These are phyloP conservation scores for Rhynchosporium secalis DNA, from an alignment of 2,329 filamentous ascomycete species.

Conservation along the genomic window DNA sequence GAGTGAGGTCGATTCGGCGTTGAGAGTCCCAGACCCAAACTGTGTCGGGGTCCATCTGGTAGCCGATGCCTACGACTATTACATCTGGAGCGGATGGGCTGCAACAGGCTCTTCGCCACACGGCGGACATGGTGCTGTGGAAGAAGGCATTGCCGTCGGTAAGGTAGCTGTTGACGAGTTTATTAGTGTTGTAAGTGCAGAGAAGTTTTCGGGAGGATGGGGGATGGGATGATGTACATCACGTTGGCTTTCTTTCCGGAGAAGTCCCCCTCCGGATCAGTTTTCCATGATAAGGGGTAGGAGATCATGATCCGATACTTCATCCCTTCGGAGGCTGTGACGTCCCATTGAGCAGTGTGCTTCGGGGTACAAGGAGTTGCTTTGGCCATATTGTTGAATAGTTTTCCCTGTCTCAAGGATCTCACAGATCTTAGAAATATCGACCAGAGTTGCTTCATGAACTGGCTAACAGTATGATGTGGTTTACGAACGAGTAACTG, in stretches of 20 bases:
- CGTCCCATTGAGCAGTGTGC: conserved; percentile 6
- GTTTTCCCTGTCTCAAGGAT: not conserved
- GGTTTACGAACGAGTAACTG: not conserved
- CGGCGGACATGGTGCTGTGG: conserved; percentile 5
- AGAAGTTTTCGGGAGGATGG: not conserved
- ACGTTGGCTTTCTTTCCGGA: conserved; percentile 5
- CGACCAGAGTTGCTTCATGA: not conserved
- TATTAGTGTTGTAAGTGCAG: not conserved
- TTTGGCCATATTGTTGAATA: not conserved
- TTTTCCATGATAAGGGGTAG: conserved; percentile 3
- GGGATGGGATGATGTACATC: not conserved
- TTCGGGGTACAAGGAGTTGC: not conserved
- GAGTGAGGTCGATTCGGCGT: conserved; percentile 5
- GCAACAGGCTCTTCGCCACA: not conserved
- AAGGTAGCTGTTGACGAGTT: not conserved
- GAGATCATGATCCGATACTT: conserved; percentile 10
- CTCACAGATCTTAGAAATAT: not conserved
- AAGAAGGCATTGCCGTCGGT: conserved; percentile 13
- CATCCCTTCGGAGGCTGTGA: not conserved
- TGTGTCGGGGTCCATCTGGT: not conserved
- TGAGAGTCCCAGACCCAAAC: conserved; percentile 1
- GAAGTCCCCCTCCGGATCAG: not conserved
- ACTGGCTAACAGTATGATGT: not conserved
- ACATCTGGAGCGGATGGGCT: not conserved
- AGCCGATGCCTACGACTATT: conserved; percentile 10